Evolutionary conservation across 2,329 filamentous ascomycete genomes (phyloP).

Genomic region (Ceratocystiopsis sp.): DNA sequence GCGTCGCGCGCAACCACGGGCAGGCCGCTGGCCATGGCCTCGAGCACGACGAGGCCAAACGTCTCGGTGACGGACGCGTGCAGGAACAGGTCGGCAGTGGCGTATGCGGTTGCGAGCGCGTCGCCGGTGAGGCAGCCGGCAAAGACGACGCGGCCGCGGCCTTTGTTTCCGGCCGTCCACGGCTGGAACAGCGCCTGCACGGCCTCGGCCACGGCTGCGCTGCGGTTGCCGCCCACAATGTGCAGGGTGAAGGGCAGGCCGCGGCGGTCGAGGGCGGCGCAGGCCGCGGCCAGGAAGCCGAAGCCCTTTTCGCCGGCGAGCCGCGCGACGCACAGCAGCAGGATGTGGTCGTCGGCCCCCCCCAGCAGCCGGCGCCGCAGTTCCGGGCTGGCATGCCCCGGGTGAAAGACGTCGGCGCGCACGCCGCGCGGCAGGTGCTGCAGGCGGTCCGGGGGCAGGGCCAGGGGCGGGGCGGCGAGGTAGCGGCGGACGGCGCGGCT

Average conservation of each 20-base stretch:
- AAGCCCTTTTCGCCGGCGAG: slow-evolving; percentile 57
- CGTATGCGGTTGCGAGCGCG: slow-evolving; percentile 47
- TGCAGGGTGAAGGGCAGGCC: slow-evolving; percentile 45
- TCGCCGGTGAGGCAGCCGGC: slow-evolving; percentile 46
- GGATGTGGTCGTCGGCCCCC: slow-evolving; percentile 45
- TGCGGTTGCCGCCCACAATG: slow-evolving; percentile 52
- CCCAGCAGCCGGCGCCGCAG: slow-evolving; percentile 37
- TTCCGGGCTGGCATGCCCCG: slow-evolving; percentile 29
- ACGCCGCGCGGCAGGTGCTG: slow-evolving; percentile 47
- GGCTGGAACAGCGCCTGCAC: slow-evolving; percentile 46
- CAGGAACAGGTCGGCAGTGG: slow-evolving; percentile 51
- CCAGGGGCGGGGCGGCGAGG: slow-evolving; percentile 38
- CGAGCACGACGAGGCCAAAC: slow-evolving; percentile 52
- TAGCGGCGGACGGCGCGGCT: slow-evolving; percentile 46
- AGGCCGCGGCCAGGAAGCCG: slow-evolving; percentile 43
- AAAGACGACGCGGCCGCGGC: slow-evolving; percentile 41
- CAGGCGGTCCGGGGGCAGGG: slow-evolving; percentile 36
- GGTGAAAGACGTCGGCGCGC: slow-evolving; percentile 44
- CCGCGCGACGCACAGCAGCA: slow-evolving; percentile 49
- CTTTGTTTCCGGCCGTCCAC: slow-evolving; percentile 24
- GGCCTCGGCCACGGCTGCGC: slow-evolving; percentile 41
- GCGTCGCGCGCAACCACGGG: slow-evolving; percentile 53
- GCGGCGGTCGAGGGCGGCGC: slow-evolving; percentile 33
- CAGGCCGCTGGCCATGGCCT: slow-evolving; percentile 54
- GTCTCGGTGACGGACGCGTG: slow-evolving; percentile 58